Evolutionary conservation across 805 yeast species (phyloP).

Genomic region (Metschnikowia henanensis): DNA sequence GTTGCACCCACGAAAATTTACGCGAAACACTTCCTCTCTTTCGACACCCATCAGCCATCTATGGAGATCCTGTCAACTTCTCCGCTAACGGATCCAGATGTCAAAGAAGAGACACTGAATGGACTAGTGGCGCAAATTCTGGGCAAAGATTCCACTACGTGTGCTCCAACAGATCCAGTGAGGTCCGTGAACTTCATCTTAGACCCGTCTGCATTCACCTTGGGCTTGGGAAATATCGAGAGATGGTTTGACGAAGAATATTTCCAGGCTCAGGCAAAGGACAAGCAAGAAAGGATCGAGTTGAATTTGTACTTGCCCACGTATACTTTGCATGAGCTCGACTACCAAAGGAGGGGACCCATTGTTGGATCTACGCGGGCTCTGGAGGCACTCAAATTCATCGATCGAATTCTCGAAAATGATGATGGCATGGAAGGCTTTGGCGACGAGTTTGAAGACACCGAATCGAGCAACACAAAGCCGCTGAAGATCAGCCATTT

Average conservation of each 20-base stretch:
- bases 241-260: slow-evolving; percentile 53
- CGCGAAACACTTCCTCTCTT: slow-evolving; percentile 2
- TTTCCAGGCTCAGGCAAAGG: slow-evolving; percentile 24
- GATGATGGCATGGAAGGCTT: slow-evolving; percentile 11
- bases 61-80: slow-evolving; percentile 7
- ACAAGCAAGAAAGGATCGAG: slow-evolving; percentile 19
- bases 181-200: slow-evolving; percentile 46
- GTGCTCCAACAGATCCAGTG: not conserved
- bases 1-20: slow-evolving; percentile 3
- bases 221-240: slow-evolving; percentile 67
- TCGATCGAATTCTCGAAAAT: slow-evolving; percentile 45
- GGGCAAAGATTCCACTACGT: not conserved
- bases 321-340: slow-evolving; percentile 34
- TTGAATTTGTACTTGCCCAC: slow-evolving; percentile 51
- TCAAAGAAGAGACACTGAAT: slow-evolving; percentile 1
- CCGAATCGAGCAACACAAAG: not conserved
- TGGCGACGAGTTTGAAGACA: not conserved
- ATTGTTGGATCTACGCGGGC: slow-evolving; percentile 63
- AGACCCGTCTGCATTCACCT: slow-evolving; percentile 67
- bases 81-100: slow-evolving; percentile 10
- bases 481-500: slow-evolving; percentile 2
- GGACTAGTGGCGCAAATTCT: not conserved
- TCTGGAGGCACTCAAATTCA: slow-evolving; percentile 59
- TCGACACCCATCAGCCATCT: slow-evolving; percentile 9
- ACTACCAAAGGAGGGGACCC: slow-evolving; percentile 38